Base-by-base conservation (phyloP, 2,329 filamentous ascomycete genomes). In the Botrytis pseudocinerea region DNA sequence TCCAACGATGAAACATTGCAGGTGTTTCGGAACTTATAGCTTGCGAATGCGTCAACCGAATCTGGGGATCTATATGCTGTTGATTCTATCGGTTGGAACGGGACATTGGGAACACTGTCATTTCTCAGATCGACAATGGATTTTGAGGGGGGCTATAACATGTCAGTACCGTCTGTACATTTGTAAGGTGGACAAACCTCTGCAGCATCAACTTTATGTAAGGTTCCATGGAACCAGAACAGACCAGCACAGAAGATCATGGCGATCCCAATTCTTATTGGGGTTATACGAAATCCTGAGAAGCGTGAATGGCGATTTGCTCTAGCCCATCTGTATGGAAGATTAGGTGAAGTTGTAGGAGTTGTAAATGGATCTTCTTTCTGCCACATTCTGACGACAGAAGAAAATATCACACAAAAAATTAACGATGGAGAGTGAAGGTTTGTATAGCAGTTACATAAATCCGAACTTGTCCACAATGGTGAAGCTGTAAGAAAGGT, bases 1-100 rank as follows among this genome's bases (percentile, higher is more conserved):
- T 85, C 83, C 5, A 83, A 78, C 3, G 84, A 85, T 18, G 84
- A 85, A 73, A 86, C 78, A 62, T 83, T 81, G 78, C 85, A 86
- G 12, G 77, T 77, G 4, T 82, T 81, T 69, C 83, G 82, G 75
- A 84, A 82, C 73, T 83, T 85, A 79, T 84, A 85, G 28, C 75
- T 78, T 32, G 77, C 75, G 69, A 86, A 83, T 2, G 82, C 82
- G 75, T 86, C 84, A 38, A 75, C 72, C 4, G 61, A 72, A 44
- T 79, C 78, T 2, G 74, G 73, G 4, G 57, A 18, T 42, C 76
- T 74, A 65, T 76, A 76, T 9, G 51, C 4, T 12, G 48, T 68
- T 14, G 60, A 28, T 46, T 78, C 77, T 1, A 76, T 72, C 22
- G 76, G 74, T 16, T 75, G 75, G 48, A 78, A 78, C 5, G 74